Evolutionary conservation across 2,329 filamentous ascomycete species (phyloP).

Genomic region (Ophiosphaerella narmari): DNA sequence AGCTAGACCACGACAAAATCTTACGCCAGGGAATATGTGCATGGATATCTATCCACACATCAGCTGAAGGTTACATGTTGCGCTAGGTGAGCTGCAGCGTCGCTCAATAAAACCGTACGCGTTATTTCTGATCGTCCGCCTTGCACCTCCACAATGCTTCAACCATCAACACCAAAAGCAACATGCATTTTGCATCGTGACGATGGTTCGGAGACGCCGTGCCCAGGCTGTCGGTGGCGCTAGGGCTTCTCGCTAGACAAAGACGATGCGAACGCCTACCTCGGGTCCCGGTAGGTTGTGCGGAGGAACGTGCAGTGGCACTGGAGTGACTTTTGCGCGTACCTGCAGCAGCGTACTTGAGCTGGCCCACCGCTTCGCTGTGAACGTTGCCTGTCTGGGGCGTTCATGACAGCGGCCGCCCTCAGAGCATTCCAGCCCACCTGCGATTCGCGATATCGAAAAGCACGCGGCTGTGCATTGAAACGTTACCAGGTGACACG

Average conservation of each 20-base stretch:
- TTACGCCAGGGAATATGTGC: background rate
- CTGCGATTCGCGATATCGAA: background rate
- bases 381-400: background rate
- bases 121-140: too few relatives aligned
- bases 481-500: slow-evolving; percentile 1
- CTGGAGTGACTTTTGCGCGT: slow-evolving; percentile 28
- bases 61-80: background rate
- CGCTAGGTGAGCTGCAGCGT: background rate
- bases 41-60: background rate
- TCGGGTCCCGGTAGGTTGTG: slow-evolving; percentile 4
- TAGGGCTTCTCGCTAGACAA: slow-evolving; percentile 21
- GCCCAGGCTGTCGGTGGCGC: slow-evolving; percentile 29
- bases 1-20: too few relatives aligned
- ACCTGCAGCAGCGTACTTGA: slow-evolving; percentile 38
- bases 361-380: background rate
- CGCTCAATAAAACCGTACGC: background rate
- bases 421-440: background rate
- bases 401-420: slow-evolving; percentile 2
- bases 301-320: slow-evolving; percentile 4
- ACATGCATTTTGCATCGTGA: background rate
- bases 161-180: slow-evolving; percentile 10
- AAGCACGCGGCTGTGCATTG: background rate
- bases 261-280: slow-evolving; percentile 11
- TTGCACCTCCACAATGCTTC: background rate
- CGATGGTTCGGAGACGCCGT: slow-evolving; percentile 33